Conservation (phyloP, 2,329 filamentous ascomycete species). For the Cercospora janseana region DNA sequence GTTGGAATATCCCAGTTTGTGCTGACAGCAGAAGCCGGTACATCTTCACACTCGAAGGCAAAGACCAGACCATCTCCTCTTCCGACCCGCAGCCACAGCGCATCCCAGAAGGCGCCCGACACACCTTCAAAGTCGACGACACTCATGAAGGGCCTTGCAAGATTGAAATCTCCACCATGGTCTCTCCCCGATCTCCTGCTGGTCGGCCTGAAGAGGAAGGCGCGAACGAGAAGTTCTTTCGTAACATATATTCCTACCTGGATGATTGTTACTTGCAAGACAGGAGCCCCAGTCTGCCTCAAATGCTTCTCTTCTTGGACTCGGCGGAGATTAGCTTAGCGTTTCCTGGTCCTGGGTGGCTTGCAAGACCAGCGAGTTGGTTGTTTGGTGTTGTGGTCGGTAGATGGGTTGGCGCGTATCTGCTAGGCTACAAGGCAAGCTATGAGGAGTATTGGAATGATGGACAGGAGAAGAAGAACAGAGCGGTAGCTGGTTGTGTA, state of each 20-base stretch:
- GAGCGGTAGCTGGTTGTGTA: too few species aligned
- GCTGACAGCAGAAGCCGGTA: conserved; percentile 17
- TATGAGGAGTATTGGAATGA: conserved; percentile 28
- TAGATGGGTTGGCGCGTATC: conserved; percentile 27
- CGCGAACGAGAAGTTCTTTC: conserved; percentile 32
- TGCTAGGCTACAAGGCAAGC: conserved; percentile 24
- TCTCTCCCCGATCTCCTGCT: conserved; percentile 17
- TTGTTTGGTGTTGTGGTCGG: conserved; percentile 32
- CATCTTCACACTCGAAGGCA: conserved; percentile 34
- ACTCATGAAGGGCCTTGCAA: conserved; percentile 29
- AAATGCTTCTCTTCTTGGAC: conserved; percentile 32
- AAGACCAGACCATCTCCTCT: conserved; percentile 26
- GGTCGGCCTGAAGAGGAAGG: conserved; percentile 25
- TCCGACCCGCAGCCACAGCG: conserved; percentile 29
- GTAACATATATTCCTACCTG: conserved; percentile 35
- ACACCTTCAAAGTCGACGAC: conserved; percentile 34
- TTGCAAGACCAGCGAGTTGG: conserved; percentile 29
- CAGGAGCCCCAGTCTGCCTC: conserved; percentile 28
- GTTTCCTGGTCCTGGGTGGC: conserved; percentile 30
- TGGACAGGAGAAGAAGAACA: conserved; percentile 8
- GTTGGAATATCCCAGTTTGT: neutral
- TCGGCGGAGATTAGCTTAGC: conserved; percentile 33
- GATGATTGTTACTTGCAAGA: conserved; percentile 33
- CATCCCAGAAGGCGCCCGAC: conserved; percentile 29
- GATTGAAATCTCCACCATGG: conserved; percentile 30